These are phyloP conservation scores for Debaryomyces nepalensis DNA, from an alignment of 1,139 yeast species.

Conservation along the genomic window DNA sequence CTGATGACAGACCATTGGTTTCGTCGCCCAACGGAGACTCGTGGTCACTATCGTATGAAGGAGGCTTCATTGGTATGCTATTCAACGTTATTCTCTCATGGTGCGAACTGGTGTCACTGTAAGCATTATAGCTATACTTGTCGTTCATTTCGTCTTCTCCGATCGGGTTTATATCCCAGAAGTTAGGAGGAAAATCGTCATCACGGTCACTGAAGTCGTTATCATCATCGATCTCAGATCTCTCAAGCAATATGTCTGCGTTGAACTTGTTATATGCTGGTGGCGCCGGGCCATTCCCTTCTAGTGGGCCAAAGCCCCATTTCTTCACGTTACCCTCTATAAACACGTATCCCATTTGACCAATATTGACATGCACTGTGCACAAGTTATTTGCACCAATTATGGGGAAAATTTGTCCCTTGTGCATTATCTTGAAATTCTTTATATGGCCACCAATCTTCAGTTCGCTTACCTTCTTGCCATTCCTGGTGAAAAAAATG, in stretches of 20 bases:
- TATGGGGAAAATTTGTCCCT: conserved; percentile 54
- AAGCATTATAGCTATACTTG: conserved; percentile 48
- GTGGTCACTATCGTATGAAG: conserved; percentile 34
- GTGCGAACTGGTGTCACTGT: conserved; percentile 36
- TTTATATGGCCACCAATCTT: conserved; percentile 71
- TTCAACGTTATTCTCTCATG: conserved; percentile 49
- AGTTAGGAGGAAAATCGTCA: conserved; percentile 60
- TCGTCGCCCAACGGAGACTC: background rate
- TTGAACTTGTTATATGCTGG: conserved; percentile 62
- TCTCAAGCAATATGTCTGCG: conserved; percentile 55
- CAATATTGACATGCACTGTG: conserved; percentile 58
- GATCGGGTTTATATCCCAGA: conserved; percentile 44
- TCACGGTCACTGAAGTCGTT: conserved; percentile 50
- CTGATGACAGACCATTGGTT: conserved; percentile 3
- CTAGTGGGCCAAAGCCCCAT: conserved; percentile 69
- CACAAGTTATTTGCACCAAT: conserved; percentile 58
- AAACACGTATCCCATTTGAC: conserved; percentile 61
- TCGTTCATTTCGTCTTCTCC: conserved; percentile 26
- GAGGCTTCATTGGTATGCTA: conserved; percentile 44
- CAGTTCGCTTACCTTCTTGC: conserved; percentile 68
- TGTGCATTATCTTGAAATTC: conserved; percentile 40
- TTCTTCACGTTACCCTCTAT: conserved; percentile 64
- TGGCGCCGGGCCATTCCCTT: conserved; percentile 66
- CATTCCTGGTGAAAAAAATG: conserved; percentile 69
- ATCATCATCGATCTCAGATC: conserved; percentile 57